A percentile compares a stretch with the other conserved stretches of the same genome.
Conservation (phyloP, 768 basidiomycete genomes). For the Pleurotus giganteus region DNA sequence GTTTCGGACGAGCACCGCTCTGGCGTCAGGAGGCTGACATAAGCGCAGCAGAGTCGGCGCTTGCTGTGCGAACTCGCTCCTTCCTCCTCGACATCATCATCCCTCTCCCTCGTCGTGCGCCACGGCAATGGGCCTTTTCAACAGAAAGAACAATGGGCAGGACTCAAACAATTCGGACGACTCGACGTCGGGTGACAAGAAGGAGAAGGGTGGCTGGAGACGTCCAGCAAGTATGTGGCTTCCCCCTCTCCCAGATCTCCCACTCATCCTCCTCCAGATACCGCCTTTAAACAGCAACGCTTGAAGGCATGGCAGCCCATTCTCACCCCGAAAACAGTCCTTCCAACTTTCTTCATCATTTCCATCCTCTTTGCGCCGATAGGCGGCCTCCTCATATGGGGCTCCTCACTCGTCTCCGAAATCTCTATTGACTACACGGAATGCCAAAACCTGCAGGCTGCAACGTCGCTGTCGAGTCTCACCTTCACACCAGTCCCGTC, state of each 20-base stretch:
- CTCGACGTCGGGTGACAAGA: conserved; percentile 53
- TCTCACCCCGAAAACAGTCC: conserved; percentile 94
- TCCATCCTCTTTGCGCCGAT: conserved; percentile 95
- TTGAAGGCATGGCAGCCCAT: conserved; percentile 99
- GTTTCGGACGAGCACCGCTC: conserved; percentile 2
- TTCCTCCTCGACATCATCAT: not conserved
- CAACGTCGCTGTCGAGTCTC: conserved; percentile 32
- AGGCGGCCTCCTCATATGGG: conserved; percentile 94
- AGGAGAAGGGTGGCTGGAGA: conserved; percentile 85
- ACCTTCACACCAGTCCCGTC: conserved; percentile 55
- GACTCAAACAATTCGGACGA: conserved; percentile 28
- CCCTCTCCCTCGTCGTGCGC: conserved; percentile 12
- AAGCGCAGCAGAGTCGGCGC: not conserved
- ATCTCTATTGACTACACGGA: conserved; percentile 95
- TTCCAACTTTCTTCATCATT: conserved; percentile 94
- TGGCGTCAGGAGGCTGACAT: conserved; percentile 7
- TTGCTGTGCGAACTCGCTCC: not conserved
- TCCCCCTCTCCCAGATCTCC: conserved; percentile 11
- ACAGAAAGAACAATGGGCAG: conserved; percentile 43
- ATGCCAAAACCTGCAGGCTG: conserved; percentile 68
- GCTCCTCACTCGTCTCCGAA: conserved; percentile 66
- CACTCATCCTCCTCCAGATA: conserved; percentile 55
- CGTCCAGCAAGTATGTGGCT: conserved; percentile 67
- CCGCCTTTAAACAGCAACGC: conserved; percentile 98
- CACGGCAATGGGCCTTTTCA: conserved; percentile 54